phyloP scores from a whole-genome alignment of 176 grass and related monocot species.

The Dactylis glomerata region DNA sequence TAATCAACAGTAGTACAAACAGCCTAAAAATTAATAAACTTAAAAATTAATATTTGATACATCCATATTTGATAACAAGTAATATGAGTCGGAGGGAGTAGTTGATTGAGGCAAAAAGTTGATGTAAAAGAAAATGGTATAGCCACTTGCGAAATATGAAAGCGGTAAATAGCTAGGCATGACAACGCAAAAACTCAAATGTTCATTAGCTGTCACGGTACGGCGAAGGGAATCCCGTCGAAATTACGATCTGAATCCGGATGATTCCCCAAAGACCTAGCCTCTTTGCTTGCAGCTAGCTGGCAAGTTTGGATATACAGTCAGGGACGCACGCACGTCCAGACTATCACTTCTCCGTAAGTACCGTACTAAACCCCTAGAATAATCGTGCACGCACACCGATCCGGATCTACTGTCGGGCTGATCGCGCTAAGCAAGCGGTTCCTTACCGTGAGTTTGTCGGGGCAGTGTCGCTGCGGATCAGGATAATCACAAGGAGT shows the following conservation, averaged over 20 bases:
- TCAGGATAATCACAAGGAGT: neutral
- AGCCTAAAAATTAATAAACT: too few relatives aligned
- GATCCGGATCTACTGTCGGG: constrained; percentile 37
- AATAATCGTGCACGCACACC: constrained; percentile 23
- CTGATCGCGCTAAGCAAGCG: neutral
- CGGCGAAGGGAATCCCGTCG: constrained; percentile 7
- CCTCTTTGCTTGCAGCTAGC: neutral
- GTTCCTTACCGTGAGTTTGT: neutral
- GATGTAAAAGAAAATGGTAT: neutral
- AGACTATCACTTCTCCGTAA: neutral
- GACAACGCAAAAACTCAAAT: neutral
- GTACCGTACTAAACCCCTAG: neutral
- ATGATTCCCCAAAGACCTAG: neutral
- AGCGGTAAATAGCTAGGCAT: too few relatives aligned
- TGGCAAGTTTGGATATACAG: constrained; percentile 15
- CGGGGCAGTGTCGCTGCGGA: constrained; percentile 16
- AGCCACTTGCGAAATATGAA: neutral
- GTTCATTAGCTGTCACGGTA: neutral
- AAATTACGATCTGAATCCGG: constrained; percentile 28
- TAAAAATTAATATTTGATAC: too few relatives aligned
- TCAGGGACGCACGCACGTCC: constrained; percentile 14
- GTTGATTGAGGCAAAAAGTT: too few relatives aligned
- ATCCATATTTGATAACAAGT: too few relatives aligned
- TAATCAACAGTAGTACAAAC: too few relatives aligned
- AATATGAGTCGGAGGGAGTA: too few relatives aligned